A percentile compares a stretch with the other conserved stretches of the same genome.
These are phyloP conservation scores for Nitzschia inconspicua DNA, from an alignment of 108 stramenopile species.

Conservation along the genomic window DNA sequence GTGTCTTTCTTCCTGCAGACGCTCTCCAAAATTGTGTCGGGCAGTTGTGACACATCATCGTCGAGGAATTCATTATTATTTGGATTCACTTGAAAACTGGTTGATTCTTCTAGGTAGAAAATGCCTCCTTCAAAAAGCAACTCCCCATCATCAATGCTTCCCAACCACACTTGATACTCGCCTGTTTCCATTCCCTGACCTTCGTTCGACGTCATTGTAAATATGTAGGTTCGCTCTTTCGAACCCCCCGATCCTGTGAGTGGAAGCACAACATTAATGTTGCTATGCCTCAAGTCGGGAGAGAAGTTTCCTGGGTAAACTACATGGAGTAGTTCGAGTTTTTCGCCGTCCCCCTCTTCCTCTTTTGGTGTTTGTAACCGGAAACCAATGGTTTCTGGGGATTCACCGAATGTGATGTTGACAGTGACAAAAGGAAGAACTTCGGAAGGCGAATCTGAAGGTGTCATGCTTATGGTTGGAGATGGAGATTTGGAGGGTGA, in stretches of 20 bases:
- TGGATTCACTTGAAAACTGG: no score
- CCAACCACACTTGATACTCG: background rate
- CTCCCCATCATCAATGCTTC: no score
- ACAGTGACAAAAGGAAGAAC: background rate
- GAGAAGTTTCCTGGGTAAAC: no score
- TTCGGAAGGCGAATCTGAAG: background rate
- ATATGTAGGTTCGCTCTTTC: background rate
- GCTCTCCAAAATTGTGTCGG: no score
- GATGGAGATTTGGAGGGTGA: background rate
- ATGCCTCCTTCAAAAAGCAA: no score
- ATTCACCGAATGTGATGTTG: background rate
- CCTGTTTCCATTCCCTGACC: background rate
- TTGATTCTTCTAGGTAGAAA: no score
- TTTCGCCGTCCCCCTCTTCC: background rate
- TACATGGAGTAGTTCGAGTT: no score
- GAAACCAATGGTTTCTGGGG: background rate
- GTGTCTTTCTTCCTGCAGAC: no score
- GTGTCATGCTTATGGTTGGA: background rate
- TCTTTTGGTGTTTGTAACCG: background rate
- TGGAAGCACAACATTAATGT: no score
- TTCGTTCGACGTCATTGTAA: conserved; percentile 1
- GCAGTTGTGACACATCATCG: no score
- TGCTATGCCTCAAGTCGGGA: no score
- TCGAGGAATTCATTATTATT: no score
- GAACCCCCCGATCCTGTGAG: background rate